These are phyloP conservation scores for Isoetes taiwanensis DNA, from an alignment of 75 land plant species.

Conservation along the genomic window DNA sequence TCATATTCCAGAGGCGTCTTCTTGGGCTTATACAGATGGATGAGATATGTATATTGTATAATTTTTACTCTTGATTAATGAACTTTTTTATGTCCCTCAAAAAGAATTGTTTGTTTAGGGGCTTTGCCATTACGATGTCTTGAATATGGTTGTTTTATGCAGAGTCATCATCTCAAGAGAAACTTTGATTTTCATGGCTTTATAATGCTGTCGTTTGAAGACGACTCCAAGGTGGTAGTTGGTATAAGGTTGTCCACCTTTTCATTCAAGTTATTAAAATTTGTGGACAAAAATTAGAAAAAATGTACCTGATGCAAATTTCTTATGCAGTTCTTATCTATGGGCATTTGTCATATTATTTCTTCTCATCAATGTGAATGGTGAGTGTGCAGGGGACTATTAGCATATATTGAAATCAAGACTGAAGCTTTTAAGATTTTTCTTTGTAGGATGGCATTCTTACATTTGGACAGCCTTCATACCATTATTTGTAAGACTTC, in stretches of 20 bases:
- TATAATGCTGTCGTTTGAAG: constrained; percentile 81
- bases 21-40: too few relatives aligned
- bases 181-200: constrained; percentile 89
- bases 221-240: constrained; percentile 75
- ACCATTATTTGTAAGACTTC: constrained; percentile 50
- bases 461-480: constrained; percentile 83
- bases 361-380: constrained; percentile 16
- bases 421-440: background rate
- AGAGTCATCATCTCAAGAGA: constrained; percentile 61
- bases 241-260: constrained; percentile 92
- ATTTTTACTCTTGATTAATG: too few relatives aligned
- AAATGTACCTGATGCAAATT: too few relatives aligned
- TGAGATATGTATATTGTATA: too few relatives aligned
- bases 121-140: too few relatives aligned
- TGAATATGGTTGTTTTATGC: too few relatives aligned
- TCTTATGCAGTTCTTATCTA: constrained; percentile 10
- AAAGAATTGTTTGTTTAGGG: too few relatives aligned
- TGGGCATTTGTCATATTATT: constrained; percentile 17
- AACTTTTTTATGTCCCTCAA: too few relatives aligned
- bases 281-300: too few relatives aligned
- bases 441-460: constrained; percentile 76
- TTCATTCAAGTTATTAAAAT: too few relatives aligned
- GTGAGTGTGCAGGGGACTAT: constrained; percentile 4
- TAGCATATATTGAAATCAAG: background rate
- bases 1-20: too few relatives aligned